phyloP scores from a whole-genome alignment of 352 stramenopile species.

The Bremia lactucae region DNA sequence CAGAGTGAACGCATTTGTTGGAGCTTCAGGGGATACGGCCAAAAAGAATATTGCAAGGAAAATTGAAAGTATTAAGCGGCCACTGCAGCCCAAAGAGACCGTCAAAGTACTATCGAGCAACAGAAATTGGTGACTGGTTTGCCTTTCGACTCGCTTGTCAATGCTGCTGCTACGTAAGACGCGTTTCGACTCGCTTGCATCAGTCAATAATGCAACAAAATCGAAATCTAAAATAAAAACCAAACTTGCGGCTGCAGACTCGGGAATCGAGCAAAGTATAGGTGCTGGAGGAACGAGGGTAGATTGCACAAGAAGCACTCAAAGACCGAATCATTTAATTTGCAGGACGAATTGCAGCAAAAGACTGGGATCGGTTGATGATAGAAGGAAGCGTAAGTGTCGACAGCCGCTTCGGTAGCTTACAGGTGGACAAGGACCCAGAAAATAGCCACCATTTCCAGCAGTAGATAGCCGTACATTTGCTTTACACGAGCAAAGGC shows the following conservation, averaged over 20 bases:
- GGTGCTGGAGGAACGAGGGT: constrained; percentile 34
- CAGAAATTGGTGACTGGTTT: constrained; percentile 8
- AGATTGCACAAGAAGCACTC: constrained; percentile 26
- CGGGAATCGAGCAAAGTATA: constrained; percentile 28
- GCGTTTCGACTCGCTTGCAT: too few species aligned
- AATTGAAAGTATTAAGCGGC: constrained; percentile 28
- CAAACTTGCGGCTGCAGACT: too few species aligned
- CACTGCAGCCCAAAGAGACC: constrained; percentile 19
- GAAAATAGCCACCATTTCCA: too few species aligned
- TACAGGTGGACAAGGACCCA: too few species aligned
- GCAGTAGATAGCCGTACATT: too few species aligned
- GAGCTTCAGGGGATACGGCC: constrained; percentile 41
- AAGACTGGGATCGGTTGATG: too few species aligned
- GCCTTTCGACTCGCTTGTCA: constrained; percentile 23
- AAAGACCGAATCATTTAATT: constrained; percentile 33
- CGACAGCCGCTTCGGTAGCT: too few species aligned
- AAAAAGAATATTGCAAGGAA: constrained; percentile 38
- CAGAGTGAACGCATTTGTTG: constrained; percentile 38
- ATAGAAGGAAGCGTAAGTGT: too few species aligned
- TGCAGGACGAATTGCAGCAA: constrained; percentile 2
- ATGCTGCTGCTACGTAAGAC: constrained; percentile 8
- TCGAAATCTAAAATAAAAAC: too few species aligned
- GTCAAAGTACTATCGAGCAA: constrained; percentile 10
- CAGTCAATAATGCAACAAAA: too few species aligned
- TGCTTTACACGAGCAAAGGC: too few species aligned